A percentile compares a stretch with the other conserved stretches of the same genome.
These are phyloP conservation scores for Talaromyces nanjingensis DNA, from an alignment of 495 filamentous ascomycete genomes.

Conservation along the genomic window DNA sequence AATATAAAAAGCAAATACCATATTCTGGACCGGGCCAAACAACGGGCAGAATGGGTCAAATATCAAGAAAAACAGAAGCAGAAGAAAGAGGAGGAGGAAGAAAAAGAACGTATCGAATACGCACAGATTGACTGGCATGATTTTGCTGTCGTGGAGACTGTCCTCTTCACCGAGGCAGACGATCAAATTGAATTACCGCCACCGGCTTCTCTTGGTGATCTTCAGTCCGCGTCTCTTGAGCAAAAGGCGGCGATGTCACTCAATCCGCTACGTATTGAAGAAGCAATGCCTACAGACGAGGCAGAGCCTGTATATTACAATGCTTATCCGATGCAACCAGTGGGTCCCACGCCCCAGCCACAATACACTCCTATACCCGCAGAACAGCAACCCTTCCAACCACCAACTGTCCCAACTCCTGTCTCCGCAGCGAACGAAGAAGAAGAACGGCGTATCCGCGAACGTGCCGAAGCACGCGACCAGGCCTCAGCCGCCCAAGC, in stretches of 20 bases:
- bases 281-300: slow-evolving; percentile 84
- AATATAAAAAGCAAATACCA: slow-evolving; percentile 75
- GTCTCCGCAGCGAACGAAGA: slow-evolving; percentile 45
- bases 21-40: slow-evolving; percentile 70
- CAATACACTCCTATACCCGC: slow-evolving; percentile 31
- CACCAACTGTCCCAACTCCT: slow-evolving; percentile 13
- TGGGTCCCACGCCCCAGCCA: slow-evolving; percentile 24
- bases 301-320: slow-evolving; percentile 52
- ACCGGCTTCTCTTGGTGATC: slow-evolving; percentile 79
- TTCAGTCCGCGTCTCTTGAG: slow-evolving; percentile 89
- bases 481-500: slow-evolving; percentile 72
- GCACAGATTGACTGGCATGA: slow-evolving; percentile 97
- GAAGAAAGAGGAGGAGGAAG: slow-evolving; percentile 81
- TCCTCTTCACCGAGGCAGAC: slow-evolving; percentile 86
- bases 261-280: slow-evolving; percentile 80
- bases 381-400: slow-evolving; percentile 27
- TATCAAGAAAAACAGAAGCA: slow-evolving; percentile 79
- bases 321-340: slow-evolving; percentile 32
- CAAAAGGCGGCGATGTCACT: slow-evolving; percentile 89
- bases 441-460: slow-evolving; percentile 59
- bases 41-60: slow-evolving; percentile 80
- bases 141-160: slow-evolving; percentile 92
- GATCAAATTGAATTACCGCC: slow-evolving; percentile 81
- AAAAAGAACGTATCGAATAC: slow-evolving; percentile 77
- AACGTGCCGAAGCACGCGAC: slow-evolving; percentile 59